These are phyloP conservation scores for Heimioporus sp. DNA, from an alignment of 768 basidiomycete species.

Conservation along the genomic window DNA sequence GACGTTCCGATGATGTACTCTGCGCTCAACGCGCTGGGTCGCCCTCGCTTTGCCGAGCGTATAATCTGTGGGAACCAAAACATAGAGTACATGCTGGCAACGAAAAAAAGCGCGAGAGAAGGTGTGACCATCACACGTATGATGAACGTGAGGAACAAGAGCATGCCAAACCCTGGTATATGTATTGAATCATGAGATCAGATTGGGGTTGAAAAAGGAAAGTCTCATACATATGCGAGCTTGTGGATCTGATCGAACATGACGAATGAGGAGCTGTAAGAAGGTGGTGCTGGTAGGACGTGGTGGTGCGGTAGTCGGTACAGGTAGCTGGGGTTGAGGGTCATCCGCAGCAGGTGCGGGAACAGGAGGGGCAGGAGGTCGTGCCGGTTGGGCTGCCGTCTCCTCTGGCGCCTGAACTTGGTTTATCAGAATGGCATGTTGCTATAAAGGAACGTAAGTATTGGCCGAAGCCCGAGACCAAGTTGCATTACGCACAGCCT, in stretches of 20 bases:
- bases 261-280: constrained; percentile 52
- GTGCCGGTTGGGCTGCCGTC: constrained; percentile 31
- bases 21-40: constrained; percentile 62
- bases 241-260: constrained; percentile 67
- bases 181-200: constrained; percentile 3
- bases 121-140: constrained; percentile 73
- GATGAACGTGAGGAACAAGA: constrained; percentile 67
- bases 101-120: constrained; percentile 60
- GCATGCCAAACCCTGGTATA: constrained; percentile 58
- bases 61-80: constrained; percentile 89
- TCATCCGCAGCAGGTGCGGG: constrained; percentile 5
- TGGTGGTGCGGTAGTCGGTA: constrained; percentile 18
- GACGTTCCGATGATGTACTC: constrained; percentile 81
- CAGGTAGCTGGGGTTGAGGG: constrained; percentile 17
- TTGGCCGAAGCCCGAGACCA: neutral
- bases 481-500: constrained; percentile 59
- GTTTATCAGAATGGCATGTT: constrained; percentile 79
- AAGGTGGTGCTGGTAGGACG: constrained; percentile 26
- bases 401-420: constrained; percentile 84
- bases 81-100: constrained; percentile 67
- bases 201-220: neutral
- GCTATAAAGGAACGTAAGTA: constrained; percentile 40
- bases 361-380: constrained; percentile 7
- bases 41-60: constrained; percentile 67
- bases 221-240: constrained; percentile 60